A percentile compares a stretch with the other conserved stretches of the same genome.
Conservation (phyloP, 1,284 basidiomycete genomes). For the Xanthoconium separans region DNA sequence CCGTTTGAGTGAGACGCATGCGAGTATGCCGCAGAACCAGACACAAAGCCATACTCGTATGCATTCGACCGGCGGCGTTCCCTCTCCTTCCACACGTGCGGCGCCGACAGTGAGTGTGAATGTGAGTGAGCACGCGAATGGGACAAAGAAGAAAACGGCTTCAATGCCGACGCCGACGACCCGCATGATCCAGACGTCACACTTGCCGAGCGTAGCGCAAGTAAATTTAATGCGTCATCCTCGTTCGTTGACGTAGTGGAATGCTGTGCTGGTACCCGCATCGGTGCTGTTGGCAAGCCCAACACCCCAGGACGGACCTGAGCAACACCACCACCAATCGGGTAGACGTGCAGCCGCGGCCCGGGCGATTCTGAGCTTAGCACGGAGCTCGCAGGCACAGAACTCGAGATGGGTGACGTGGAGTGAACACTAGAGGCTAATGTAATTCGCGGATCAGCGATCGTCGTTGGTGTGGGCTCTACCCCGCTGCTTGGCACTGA, state of each 20-base stretch:
- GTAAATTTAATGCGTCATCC: slow-evolving; percentile 30
- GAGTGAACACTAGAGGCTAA: slow-evolving; percentile 22
- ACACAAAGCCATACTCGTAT: slow-evolving; percentile 11
- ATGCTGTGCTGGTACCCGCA: slow-evolving; percentile 11
- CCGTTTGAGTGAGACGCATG: slow-evolving; percentile 26
- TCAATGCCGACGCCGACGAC: slow-evolving; percentile 8
- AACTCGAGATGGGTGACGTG: slow-evolving; percentile 39
- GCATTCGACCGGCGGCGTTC: slow-evolving; percentile 20
- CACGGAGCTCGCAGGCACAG: slow-evolving; percentile 37
- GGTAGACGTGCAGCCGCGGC: slow-evolving; percentile 65
- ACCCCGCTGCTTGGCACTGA: slow-evolving; percentile 16
- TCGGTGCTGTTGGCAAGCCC: slow-evolving; percentile 40
- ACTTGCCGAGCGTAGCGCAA: slow-evolving; percentile 19
- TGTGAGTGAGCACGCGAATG: slow-evolving; percentile 12
- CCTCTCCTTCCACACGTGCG: background rate
- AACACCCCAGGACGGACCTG: slow-evolving; percentile 60
- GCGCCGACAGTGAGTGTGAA: slow-evolving; percentile 6
- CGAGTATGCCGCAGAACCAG: background rate
- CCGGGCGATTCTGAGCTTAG: slow-evolving; percentile 39
- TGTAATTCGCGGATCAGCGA: background rate
- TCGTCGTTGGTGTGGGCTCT: slow-evolving; percentile 8
- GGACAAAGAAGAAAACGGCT: slow-evolving; percentile 4
- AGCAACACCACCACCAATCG: slow-evolving; percentile 44
- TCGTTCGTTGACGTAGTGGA: slow-evolving; percentile 1
- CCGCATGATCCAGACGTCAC: slow-evolving; percentile 11